phyloP scores from a whole-genome alignment of 345 rosid species.

The Bruguiera parviflora region DNA sequence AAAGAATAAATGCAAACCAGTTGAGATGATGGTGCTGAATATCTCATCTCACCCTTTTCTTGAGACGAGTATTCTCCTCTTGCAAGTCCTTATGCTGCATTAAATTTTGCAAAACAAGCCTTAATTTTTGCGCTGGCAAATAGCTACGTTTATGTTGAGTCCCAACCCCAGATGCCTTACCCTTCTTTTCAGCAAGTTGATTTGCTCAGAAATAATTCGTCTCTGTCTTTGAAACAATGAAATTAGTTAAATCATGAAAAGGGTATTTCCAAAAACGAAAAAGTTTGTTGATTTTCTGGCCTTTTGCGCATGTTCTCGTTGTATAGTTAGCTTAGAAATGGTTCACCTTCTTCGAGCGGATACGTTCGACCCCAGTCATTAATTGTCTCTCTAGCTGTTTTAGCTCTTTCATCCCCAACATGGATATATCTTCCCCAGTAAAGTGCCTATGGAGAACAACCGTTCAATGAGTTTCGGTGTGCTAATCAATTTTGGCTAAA shows the following conservation, averaged over 20 bases:
- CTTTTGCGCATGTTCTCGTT: background rate
- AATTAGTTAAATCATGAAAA: background rate
- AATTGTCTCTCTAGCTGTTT: slow-evolving; percentile 51
- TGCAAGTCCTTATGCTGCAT: slow-evolving; percentile 42
- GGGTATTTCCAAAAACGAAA: background rate
- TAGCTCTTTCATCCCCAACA: slow-evolving; percentile 43
- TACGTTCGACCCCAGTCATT: slow-evolving; percentile 44
- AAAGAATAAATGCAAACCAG: background rate
- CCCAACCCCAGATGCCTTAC: slow-evolving; percentile 24
- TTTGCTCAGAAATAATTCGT: slow-evolving; percentile 37
- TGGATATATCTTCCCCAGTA: slow-evolving; percentile 45
- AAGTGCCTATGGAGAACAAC: slow-evolving; percentile 32
- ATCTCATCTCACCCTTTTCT: slow-evolving; percentile 51
- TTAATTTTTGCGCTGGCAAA: background rate
- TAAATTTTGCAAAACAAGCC: background rate
- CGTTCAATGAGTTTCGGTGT: background rate
- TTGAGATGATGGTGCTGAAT: background rate
- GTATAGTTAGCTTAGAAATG: background rate
- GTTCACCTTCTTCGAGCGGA: slow-evolving; percentile 47
- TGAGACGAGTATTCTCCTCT: slow-evolving; percentile 48
- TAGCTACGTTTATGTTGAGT: background rate
- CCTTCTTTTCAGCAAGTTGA: slow-evolving; percentile 38
- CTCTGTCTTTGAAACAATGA: slow-evolving; percentile 25
- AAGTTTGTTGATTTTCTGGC: background rate
- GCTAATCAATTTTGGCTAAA: background rate